Conservation (phyloP, 805 yeast genomes). For the Nakazawaea peltata region DNA sequence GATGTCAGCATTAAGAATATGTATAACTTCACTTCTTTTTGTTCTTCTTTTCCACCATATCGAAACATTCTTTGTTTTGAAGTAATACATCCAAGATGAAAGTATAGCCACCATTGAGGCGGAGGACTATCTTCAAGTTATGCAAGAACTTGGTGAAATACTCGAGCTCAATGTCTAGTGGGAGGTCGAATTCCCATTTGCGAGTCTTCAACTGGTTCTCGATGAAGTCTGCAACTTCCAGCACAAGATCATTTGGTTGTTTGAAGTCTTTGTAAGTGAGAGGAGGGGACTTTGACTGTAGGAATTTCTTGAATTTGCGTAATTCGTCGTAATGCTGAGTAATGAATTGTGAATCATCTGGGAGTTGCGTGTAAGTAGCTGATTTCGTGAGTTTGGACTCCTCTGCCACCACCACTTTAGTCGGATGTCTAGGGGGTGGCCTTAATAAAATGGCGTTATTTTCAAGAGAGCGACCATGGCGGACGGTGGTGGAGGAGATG, state of each 20-base stretch:
- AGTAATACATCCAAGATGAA: conserved; percentile 49
- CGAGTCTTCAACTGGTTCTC: conserved; percentile 13
- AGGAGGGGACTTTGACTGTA: conserved; percentile 17
- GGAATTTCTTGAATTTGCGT: conserved; percentile 21
- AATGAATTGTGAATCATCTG: conserved; percentile 45
- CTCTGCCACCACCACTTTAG: no score
- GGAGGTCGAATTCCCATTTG: conserved; percentile 4
- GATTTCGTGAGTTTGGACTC: conserved; percentile 1
- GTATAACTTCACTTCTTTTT: conserved; percentile 8
- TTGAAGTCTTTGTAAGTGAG: conserved; percentile 30
- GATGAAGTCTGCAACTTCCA: conserved; percentile 29
- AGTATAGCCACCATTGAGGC: conserved; percentile 51
- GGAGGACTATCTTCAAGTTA: conserved; percentile 34
- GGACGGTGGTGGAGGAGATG: no score
- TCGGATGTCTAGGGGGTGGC: no score
- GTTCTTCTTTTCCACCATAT: conserved; percentile 27
- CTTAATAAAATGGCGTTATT: no score
- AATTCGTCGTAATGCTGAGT: conserved; percentile 40
- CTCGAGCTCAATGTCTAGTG: conserved; percentile 6
- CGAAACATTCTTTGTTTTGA: conserved; percentile 40
- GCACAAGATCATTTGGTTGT: conserved; percentile 28
- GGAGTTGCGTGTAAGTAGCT: conserved; percentile 33
- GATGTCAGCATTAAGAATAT: no score
- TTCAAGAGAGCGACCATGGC: not conserved
- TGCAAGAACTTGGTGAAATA: conserved; percentile 26